Evolutionary conservation across 176 grass and related monocot genomes (phyloP).

Genomic region (Oryza glaberrima): DNA sequence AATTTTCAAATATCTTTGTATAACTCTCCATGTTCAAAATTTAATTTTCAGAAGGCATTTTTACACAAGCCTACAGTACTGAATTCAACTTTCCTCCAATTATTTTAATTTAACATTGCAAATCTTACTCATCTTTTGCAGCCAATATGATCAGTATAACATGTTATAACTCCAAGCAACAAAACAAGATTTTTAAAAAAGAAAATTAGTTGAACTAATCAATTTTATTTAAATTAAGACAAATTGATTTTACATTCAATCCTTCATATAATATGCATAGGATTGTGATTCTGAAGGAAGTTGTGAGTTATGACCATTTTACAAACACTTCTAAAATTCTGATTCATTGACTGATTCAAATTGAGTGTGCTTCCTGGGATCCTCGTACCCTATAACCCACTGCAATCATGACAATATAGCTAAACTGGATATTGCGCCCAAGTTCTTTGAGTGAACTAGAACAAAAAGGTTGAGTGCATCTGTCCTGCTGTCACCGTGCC

Average conservation of each 20-base stretch:
- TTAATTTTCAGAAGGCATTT: neutral
- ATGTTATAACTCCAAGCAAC: neutral
- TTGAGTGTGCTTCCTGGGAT: neutral
- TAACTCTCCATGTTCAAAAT: neutral
- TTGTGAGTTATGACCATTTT: conserved; percentile 23
- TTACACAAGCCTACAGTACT: neutral
- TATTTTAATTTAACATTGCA: neutral
- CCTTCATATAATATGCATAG: neutral
- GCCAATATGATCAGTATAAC: neutral
- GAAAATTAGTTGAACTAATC: neutral
- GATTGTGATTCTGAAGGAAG: neutral
- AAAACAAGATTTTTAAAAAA: neutral
- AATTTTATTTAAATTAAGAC: neutral
- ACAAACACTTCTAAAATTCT: conserved; percentile 4
- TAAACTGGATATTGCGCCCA: neutral
- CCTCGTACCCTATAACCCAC: neutral
- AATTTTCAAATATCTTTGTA: neutral
- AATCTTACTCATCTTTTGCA: neutral
- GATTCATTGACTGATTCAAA: conserved; percentile 15
- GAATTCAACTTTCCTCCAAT: neutral
- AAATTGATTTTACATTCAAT: neutral
- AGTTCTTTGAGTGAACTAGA: neutral
- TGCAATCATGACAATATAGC: neutral
- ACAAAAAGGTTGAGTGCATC: conserved; percentile 2
- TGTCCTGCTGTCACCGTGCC: conserved; percentile 15